These are phyloP conservation scores for Bromus sterilis DNA, from an alignment of 176 grass and related monocot genomes.

Conservation along the genomic window DNA sequence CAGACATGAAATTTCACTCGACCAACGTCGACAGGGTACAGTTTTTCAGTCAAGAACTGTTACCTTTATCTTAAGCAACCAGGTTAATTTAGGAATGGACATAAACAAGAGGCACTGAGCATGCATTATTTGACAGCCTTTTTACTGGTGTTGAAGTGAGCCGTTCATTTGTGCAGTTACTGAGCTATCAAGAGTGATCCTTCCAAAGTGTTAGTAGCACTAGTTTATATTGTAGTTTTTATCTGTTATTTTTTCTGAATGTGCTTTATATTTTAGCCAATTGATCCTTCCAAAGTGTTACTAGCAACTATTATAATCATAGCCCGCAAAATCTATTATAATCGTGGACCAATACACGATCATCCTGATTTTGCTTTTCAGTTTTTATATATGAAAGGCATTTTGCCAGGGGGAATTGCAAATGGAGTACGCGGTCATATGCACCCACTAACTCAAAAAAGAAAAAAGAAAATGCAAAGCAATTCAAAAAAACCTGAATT, in stretches of 20 bases:
- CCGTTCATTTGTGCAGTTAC: not conserved
- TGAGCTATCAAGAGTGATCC: not conserved
- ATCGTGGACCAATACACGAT: not conserved
- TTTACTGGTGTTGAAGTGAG: not conserved
- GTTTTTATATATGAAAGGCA: too few species aligned
- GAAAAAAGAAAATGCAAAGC: too few species aligned
- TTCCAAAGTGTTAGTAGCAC: not conserved
- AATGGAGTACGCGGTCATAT: too few species aligned
- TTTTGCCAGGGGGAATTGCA: too few species aligned
- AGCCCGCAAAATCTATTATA: too few species aligned
- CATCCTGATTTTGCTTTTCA: not conserved
- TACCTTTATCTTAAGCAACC: not conserved
- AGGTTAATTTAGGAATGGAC: not conserved
- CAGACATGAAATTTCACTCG: not conserved
- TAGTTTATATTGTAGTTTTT: not conserved
- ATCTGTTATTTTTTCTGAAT: not conserved
- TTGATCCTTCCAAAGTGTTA: too few species aligned
- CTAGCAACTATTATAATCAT: not conserved
- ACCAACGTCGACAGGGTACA: not conserved
- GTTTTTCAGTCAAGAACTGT: not conserved
- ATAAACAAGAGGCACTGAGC: not conserved
- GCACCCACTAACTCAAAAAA: too few species aligned
- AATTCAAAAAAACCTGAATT: too few species aligned
- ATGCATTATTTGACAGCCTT: constrained; percentile 11
- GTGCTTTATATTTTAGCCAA: not conserved